These are phyloP conservation scores for Lactifluus pinguis DNA, from an alignment of 768 basidiomycete genomes.

Conservation along the genomic window DNA sequence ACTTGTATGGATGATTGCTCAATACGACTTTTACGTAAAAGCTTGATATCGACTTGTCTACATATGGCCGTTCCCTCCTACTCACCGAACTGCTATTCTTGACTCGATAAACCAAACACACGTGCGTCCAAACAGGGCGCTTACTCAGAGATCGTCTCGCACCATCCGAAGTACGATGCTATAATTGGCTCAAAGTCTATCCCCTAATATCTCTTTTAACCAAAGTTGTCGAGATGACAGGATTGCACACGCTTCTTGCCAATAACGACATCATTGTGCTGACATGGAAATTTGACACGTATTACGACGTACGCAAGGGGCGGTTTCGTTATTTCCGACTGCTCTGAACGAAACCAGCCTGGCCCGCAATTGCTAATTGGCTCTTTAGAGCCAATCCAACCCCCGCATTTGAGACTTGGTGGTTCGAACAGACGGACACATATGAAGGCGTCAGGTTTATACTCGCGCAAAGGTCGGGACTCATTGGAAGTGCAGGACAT, in stretches of 20 bases:
- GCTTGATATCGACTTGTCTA: background rate
- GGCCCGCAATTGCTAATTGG: background rate
- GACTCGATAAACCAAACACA: background rate
- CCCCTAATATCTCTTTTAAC: background rate
- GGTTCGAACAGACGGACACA: background rate
- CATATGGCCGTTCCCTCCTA: background rate
- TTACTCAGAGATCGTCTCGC: background rate
- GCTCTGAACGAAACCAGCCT: background rate
- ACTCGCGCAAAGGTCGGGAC: background rate
- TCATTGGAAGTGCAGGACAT: background rate
- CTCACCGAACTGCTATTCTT: background rate
- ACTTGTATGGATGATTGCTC: slow-evolving; percentile 77
- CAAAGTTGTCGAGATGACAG: background rate
- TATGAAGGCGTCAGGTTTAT: background rate
- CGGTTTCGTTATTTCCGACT: background rate
- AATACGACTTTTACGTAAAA: slow-evolving; percentile 73
- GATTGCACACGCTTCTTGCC: background rate
- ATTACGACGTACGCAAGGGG: background rate
- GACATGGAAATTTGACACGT: background rate
- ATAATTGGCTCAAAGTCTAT: background rate
- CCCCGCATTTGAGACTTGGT: background rate
- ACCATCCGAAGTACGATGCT: background rate
- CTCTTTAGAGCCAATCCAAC: background rate
- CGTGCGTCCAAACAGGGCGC: background rate
- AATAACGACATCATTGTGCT: background rate